Evolutionary conservation across 1,284 basidiomycete genomes (phyloP).

Genomic region (Peniophora sp.): DNA sequence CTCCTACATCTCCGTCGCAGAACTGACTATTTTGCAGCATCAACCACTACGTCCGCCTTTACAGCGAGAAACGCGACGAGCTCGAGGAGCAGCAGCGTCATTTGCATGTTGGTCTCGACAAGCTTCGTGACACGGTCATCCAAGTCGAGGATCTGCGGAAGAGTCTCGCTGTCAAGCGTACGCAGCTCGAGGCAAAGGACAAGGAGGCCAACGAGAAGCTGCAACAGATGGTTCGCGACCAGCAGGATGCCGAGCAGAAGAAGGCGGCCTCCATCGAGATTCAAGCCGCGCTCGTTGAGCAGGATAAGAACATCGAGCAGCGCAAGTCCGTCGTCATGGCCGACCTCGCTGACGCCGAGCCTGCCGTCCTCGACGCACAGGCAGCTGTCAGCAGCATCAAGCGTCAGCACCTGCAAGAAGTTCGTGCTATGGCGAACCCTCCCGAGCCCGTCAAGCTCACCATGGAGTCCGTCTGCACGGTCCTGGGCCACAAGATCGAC

Average conservation of each 20-base stretch:
- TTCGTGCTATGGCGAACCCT: slow-evolving; percentile 97
- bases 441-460: slow-evolving; percentile 96
- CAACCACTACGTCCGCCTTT: slow-evolving; percentile 95
- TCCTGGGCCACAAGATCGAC: slow-evolving; percentile 96
- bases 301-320: slow-evolving; percentile 86
- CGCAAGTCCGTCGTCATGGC: slow-evolving; percentile 86
- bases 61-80: slow-evolving; percentile 97
- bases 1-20: slow-evolving; percentile 9
- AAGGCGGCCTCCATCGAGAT: slow-evolving; percentile 95
- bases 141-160: slow-evolving; percentile 96
- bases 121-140: slow-evolving; percentile 90
- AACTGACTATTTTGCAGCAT: slow-evolving; percentile 48
- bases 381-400: slow-evolving; percentile 97
- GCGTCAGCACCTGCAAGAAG: slow-evolving; percentile 94
- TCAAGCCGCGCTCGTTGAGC: slow-evolving; percentile 86
- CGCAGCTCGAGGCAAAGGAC: slow-evolving; percentile 90
- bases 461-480: slow-evolving; percentile 98
- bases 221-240: slow-evolving; percentile 96
- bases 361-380: slow-evolving; percentile 93
- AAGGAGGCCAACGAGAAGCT: slow-evolving; percentile 96
- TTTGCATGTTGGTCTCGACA: slow-evolving; percentile 96
- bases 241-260: slow-evolving; percentile 98
- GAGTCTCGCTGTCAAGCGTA: slow-evolving; percentile 91
- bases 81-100: slow-evolving; percentile 99
- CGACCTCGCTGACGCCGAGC: slow-evolving; percentile 96